phyloP scores from a whole-genome alignment of 108 stramenopile genomes.

The Aurantiochytrium sp. region DNA sequence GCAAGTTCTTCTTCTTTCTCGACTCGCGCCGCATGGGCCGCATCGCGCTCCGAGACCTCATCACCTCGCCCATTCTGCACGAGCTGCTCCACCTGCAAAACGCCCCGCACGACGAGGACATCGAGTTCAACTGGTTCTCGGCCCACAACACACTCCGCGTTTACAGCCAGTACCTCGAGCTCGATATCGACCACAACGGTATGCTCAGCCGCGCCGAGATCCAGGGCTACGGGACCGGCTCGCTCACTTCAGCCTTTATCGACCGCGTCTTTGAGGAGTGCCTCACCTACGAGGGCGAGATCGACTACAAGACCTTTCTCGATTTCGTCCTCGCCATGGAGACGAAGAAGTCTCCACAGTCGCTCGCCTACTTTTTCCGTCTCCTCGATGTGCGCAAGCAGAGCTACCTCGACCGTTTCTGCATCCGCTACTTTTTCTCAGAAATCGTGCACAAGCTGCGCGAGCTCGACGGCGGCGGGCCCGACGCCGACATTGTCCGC shows the following conservation, averaged over 20 bases:
- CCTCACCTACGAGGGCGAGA: constrained; percentile 43
- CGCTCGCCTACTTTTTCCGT: constrained; percentile 46
- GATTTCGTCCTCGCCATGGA: constrained; percentile 60
- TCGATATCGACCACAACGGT: constrained; percentile 55
- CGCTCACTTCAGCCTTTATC: constrained; percentile 45
- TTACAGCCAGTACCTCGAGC: constrained; percentile 53
- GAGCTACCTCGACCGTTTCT: constrained; percentile 30
- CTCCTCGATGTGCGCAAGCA: constrained; percentile 40
- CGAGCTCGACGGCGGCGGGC: constrained; percentile 30
- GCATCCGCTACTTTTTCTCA: constrained; percentile 51
- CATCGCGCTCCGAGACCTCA: constrained; percentile 39
- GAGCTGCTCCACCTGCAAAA: constrained; percentile 35
- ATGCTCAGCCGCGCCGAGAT: constrained; percentile 53
- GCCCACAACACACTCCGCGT: constrained; percentile 47
- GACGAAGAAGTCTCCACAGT: constrained; percentile 31
- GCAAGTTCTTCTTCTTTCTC: constrained; percentile 60
- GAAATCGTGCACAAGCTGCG: constrained; percentile 32
- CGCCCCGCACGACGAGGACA: background rate
- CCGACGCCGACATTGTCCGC: background rate
- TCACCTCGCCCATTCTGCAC: constrained; percentile 38
- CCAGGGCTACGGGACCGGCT: background rate
- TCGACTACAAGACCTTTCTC: constrained; percentile 62
- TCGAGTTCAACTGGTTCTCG: constrained; percentile 47
- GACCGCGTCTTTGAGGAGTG: constrained; percentile 52
- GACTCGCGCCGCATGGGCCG: constrained; percentile 44